Evolutionary conservation across 805 yeast genomes (phyloP).

Genomic region (Cyberlindnera maclurae): DNA sequence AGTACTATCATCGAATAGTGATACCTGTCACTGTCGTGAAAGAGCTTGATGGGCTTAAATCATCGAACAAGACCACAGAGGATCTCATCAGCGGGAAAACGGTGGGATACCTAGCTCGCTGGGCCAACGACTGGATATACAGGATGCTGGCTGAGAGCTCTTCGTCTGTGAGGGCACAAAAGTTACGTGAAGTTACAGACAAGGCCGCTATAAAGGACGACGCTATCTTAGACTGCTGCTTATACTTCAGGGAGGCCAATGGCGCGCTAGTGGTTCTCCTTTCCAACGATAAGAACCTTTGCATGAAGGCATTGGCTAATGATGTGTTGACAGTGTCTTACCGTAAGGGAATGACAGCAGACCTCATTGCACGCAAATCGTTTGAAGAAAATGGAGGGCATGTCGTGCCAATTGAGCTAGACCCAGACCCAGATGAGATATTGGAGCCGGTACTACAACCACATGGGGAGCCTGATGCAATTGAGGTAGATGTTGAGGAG

Average conservation of each 20-base stretch:
- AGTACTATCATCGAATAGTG: slow-evolving; percentile 45
- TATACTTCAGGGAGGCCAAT: slow-evolving; percentile 43
- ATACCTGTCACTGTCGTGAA: slow-evolving; percentile 64
- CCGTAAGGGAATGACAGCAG: slow-evolving; percentile 39
- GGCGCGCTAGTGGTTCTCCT: slow-evolving; percentile 48
- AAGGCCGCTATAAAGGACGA: slow-evolving; percentile 54
- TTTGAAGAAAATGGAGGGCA: slow-evolving; percentile 27
- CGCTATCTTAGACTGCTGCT: slow-evolving; percentile 78
- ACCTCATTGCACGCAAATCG: slow-evolving; percentile 35
- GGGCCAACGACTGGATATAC: slow-evolving; percentile 77
- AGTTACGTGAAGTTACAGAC: slow-evolving; percentile 44
- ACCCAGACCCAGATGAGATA: not conserved
- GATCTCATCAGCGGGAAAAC: slow-evolving; percentile 22
- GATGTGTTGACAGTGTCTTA: slow-evolving; percentile 53
- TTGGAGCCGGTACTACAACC: not conserved
- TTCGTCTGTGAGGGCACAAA: slow-evolving; percentile 58
- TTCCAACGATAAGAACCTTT: slow-evolving; percentile 80
- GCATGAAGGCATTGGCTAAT: slow-evolving; percentile 68
- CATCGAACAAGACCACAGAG: slow-evolving; percentile 24
- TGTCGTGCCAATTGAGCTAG: not conserved
- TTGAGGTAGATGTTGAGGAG: not conserved
- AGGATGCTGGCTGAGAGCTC: slow-evolving; percentile 44
- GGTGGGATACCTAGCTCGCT: slow-evolving; percentile 54
- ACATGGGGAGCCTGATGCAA: not conserved
- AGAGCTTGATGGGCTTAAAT: slow-evolving; percentile 82